phyloP scores from a whole-genome alignment of 495 filamentous ascomycete species.

The Xylaria cubensis region DNA sequence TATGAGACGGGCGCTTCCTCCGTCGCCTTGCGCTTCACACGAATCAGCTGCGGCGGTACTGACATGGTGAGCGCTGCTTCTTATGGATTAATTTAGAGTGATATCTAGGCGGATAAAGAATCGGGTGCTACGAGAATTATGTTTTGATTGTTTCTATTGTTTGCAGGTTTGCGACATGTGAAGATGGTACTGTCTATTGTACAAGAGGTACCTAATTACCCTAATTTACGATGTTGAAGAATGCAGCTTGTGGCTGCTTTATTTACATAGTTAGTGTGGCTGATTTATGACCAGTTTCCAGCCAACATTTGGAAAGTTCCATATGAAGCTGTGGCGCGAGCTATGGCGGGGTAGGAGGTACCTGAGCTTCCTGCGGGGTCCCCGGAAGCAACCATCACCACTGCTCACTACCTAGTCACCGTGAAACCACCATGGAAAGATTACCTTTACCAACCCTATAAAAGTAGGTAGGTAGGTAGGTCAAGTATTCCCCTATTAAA shows the following conservation, averaged over 20 bases:
- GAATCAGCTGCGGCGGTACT: slow-evolving; percentile 58
- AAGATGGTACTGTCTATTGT: not conserved
- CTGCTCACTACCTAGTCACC: not conserved
- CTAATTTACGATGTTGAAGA: not conserved
- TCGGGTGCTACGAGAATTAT: not conserved
- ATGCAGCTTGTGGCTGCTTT: not conserved
- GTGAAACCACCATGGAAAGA: not conserved
- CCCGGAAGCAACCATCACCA: not conserved
- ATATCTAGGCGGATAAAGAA: not conserved
- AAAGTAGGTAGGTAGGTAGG: not conserved
- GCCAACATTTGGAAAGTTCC: not conserved
- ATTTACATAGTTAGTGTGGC: not conserved
- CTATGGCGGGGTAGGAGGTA: not conserved
- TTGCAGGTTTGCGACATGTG: slow-evolving; percentile 19
- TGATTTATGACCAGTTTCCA: not conserved
- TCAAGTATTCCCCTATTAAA: not conserved
- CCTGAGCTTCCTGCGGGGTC: not conserved
- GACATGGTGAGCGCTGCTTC: slow-evolving; percentile 45
- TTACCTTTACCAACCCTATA: not conserved
- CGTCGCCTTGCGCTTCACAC: slow-evolving; percentile 61
- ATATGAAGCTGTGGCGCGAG: slow-evolving; percentile 6
- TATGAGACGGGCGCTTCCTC: slow-evolving; percentile 60
- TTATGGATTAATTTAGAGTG: not conserved
- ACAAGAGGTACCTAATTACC: too few relatives aligned
- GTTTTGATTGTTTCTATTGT: not conserved